A percentile compares a stretch with the other conserved stretches of the same genome.
These are phyloP conservation scores for Fonsecaea nubica DNA, from an alignment of 2,329 filamentous ascomycete species.

Conservation along the genomic window DNA sequence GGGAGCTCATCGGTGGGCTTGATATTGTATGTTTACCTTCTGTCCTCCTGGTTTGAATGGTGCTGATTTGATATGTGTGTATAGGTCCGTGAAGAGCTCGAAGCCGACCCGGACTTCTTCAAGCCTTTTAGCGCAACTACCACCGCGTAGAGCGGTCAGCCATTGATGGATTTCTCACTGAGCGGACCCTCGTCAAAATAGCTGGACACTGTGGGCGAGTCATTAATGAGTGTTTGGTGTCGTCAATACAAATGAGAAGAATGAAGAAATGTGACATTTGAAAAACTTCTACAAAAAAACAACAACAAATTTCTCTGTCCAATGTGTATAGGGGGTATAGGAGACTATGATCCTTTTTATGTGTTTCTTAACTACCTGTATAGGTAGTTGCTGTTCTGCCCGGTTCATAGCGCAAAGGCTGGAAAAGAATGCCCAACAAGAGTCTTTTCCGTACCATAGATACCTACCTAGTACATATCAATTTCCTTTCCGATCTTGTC, in stretches of 20 bases:
- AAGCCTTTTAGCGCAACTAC: constrained; percentile 67
- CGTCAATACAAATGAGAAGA: too few relatives aligned
- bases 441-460: too few relatives aligned
- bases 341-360: too few relatives aligned
- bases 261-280: not conserved
- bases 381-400: too few relatives aligned
- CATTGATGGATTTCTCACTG: not conserved
- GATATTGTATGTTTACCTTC: constrained; percentile 78
- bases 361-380: too few relatives aligned
- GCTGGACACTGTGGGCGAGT: not conserved
- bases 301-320: too few relatives aligned
- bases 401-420: too few relatives aligned
- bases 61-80: constrained; percentile 15
- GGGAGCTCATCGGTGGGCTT: constrained; percentile 88
- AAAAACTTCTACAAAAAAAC: not conserved
- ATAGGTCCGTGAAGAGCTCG: constrained; percentile 91
- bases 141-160: not conserved
- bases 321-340: too few relatives aligned
- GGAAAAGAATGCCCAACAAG: too few relatives aligned
- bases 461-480: too few relatives aligned
- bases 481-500: too few relatives aligned
- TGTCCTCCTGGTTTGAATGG: not conserved
- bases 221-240: not conserved
- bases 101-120: constrained; percentile 82
- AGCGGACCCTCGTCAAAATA: not conserved